Evolutionary conservation across 169 alveolate genomes (phyloP), one percentile per base, ranked within the genome.

Genomic region (Sarcocystis neurona): DNA sequence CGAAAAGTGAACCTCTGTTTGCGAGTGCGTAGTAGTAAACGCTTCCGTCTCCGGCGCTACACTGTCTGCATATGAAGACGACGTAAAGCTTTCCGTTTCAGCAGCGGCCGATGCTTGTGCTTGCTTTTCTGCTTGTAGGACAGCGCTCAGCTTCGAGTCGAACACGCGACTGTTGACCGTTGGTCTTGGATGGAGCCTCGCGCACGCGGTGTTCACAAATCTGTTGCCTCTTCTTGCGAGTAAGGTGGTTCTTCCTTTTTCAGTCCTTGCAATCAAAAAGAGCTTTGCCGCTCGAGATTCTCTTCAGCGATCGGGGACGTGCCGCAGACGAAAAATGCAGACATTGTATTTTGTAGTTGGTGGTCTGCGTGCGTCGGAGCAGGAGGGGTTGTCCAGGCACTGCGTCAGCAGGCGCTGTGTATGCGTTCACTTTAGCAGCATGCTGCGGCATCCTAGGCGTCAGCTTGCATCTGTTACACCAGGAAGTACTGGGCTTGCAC

Each of bases 111-210:
- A 20, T 53, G 63, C 63, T n/a, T 20, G 46, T 5, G 53, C 58
- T 27, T 23, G 41, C 18, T 1, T 20, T 80, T 32, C n/a, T 34
- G 2, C 4, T 37, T 32, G n/a, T 79, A 87, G 91, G 68, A 87
- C 39, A 27, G 85, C 91, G 15, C 34, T 87, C 63, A 2, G 82
- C 8, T 75, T 50, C 85, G 58, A 82, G 48, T 66, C 84, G 44
- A 87, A 87, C 48, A 34, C 91, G 47, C 91, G 91, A 37, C 63
- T 87, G 53, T 43, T 87, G 77, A 72, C 87, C 70, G 47, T 87
- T 32, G 91, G 91, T 58, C 79, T 87, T n/a, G 91, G 91, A 48
- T 87, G 91, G 91, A 27, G 87, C 34, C 44, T 77, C 79, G 91
- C 86, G 1, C 86, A 79, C 39, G 32, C 80, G 20, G 68, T 87